Evolutionary conservation across 306 rosid genomes (phyloP), one percentile per base, ranked within the genome.

Genomic region (Aeschynomene evenia): DNA sequence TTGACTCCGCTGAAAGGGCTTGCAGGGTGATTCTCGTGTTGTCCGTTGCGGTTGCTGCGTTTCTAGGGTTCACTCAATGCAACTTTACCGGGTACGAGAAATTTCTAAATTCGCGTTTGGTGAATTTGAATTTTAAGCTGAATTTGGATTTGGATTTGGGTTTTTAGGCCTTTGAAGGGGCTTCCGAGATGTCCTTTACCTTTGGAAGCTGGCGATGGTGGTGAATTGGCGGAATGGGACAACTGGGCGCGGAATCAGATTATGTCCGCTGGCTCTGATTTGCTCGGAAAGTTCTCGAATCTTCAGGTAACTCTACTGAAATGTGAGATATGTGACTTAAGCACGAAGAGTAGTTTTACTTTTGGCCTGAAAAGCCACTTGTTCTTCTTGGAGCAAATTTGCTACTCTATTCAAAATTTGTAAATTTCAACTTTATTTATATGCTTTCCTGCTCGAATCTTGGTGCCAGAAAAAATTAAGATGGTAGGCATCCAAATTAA

Each of bases 201-300:
- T 6, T 7, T 78, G 75, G 74, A 52, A 76, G 81, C 19, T 15
- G n/a, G 69, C 34, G 69, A 33, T 37, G 67, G 55, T 18, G 80
- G 48, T 42, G 86, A 78, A 11, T 50, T 33, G 36, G 66, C 33
- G 24, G 92, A 85, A 62, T 94, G 94, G 96, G 92, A 90, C 22
- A 76, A 66, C 70, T 94, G 97, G 97, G 96, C 98, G 12, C 87
- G 94, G 2, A 85, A 90, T 76, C 93, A 94, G 77, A 82, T 94
- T 21, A 94, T 90, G 97, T 70, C 90, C 63, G 81, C 89, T 64
- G 98, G 98, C 61, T 94, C 97, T 73, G 95, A 90, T 71, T 81
- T 94, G 84, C 89, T 88, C 22, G 97, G 96, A 22, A 94, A 85
- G 85, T 85, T 90, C 77, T 77, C 89, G 7, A 82, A 84, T 85